These are phyloP conservation scores for Scedosporium boydii DNA, from an alignment of 2,329 filamentous ascomycete species.

Conservation along the genomic window DNA sequence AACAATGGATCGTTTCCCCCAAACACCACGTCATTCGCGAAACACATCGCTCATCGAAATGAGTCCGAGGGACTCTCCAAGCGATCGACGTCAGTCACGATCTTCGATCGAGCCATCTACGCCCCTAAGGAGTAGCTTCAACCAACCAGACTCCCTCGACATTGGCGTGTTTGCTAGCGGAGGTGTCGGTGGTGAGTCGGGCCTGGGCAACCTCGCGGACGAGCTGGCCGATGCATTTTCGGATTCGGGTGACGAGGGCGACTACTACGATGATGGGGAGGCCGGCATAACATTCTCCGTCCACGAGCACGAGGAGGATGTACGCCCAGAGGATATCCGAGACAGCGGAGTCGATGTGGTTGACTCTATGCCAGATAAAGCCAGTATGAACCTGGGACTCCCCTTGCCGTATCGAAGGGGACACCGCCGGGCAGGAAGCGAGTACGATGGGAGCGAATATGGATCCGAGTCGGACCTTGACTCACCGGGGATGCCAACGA, in stretches of 20 bases:
- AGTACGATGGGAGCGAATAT: conserved; percentile 67
- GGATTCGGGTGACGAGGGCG: conserved; percentile 53
- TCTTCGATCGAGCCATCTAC: conserved; percentile 41
- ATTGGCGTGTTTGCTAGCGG: conserved; percentile 30
- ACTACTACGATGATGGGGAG: conserved; percentile 35
- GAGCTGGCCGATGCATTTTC: conserved; percentile 68
- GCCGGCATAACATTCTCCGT: conserved; percentile 20
- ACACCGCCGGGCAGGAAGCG: conserved; percentile 44
- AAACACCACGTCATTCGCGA: conserved; percentile 50
- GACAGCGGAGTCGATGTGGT: conserved; percentile 34
- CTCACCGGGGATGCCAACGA: conserved; percentile 55
- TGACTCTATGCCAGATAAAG: conserved; percentile 10
- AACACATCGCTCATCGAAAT: conserved; percentile 46
- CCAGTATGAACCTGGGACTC: conserved; percentile 31
- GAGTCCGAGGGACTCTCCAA: conserved; percentile 31
- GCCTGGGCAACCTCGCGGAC: conserved; percentile 70
- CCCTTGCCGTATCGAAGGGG: conserved; percentile 32
- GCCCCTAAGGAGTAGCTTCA: conserved; percentile 37
- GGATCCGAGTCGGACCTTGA: conserved; percentile 65
- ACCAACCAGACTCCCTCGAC: conserved; percentile 37
- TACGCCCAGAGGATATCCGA: conserved; percentile 20
- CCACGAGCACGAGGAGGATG: conserved; percentile 15
- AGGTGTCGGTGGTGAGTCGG: conserved; percentile 34
- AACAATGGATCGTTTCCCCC: conserved; percentile 37
- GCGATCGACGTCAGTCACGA: conserved; percentile 38